A percentile compares a stretch with the other conserved stretches of the same genome.
Evolutionary conservation across 768 basidiomycete genomes (phyloP).

Genomic region (Leccinellum rugosiceps): DNA sequence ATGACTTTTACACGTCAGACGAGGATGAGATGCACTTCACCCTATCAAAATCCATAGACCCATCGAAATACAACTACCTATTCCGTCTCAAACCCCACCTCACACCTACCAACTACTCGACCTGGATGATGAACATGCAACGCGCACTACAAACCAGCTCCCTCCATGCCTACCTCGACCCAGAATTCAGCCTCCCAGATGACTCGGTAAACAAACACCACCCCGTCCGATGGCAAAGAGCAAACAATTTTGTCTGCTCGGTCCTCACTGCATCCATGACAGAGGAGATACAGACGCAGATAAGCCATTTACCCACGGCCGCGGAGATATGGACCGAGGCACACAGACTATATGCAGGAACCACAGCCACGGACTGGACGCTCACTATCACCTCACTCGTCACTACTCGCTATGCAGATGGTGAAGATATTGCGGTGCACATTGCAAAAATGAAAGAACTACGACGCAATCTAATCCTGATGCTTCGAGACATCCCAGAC

Average conservation of each 20-base stretch:
- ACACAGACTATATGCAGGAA: not conserved
- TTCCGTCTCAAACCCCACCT: not conserved
- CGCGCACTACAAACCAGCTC: not conserved
- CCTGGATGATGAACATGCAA: not conserved
- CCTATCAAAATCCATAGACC: not conserved
- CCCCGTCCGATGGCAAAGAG: not conserved
- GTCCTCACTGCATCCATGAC: not conserved
- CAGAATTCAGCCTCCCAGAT: not conserved
- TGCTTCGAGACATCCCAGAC: conserved; percentile 7
- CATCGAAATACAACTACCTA: not conserved
- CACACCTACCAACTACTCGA: not conserved
- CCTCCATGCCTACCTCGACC: not conserved
- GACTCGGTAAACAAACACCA: not conserved
- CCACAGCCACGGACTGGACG: conserved; percentile 9
- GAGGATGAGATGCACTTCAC: not conserved
- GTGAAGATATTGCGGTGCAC: conserved; percentile 6
- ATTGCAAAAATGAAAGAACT: conserved; percentile 16
- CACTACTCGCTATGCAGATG: conserved; percentile 4
- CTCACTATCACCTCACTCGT: conserved; percentile 6
- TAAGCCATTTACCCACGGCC: not conserved
- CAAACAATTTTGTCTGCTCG: not conserved
- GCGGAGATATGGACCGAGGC: not conserved
- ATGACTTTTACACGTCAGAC: not conserved
- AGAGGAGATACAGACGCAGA: not conserved
- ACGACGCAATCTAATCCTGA: conserved; percentile 6